Conservation (phyloP, 1,284 basidiomycete genomes). For the Hymenochaete sp. region DNA sequence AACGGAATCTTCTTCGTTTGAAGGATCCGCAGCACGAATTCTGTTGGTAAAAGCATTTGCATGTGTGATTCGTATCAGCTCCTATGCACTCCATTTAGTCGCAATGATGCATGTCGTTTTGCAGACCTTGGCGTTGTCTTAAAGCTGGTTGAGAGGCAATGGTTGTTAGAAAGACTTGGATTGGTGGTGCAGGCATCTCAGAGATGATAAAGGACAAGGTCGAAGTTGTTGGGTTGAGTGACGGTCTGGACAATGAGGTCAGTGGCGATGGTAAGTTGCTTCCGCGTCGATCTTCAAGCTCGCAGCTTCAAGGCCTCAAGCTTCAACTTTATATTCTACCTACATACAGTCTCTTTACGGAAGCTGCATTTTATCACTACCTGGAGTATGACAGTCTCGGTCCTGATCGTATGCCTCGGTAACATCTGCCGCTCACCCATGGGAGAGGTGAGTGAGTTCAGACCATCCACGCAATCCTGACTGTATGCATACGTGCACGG, state of each 20-base stretch:
- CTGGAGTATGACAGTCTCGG: conserved; percentile 25
- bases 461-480: no score
- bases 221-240: no score
- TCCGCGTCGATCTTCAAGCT: background rate
- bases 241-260: no score
- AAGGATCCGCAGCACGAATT: conserved; percentile 65
- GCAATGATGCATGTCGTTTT: no score
- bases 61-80: no score
- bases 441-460: no score
- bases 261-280: no score
- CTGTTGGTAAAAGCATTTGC: conserved; percentile 28
- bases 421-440: conserved; percentile 77
- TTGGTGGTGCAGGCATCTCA: conserved; percentile 64
- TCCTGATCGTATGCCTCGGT: conserved; percentile 67
- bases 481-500: no score
- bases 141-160: conserved; percentile 71
- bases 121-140: conserved; percentile 60
- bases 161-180: conserved; percentile 75
- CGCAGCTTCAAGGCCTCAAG: background rate
- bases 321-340: background rate
- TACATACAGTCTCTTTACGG: no score
- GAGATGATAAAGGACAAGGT: no score
- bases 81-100: no score
- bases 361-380: background rate
- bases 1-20: conserved; percentile 78